Evolutionary conservation across 371 early-diverging fungal genomes (phyloP), one percentile per base, ranked within the genome.

Genomic region (Mortierella sp.): DNA sequence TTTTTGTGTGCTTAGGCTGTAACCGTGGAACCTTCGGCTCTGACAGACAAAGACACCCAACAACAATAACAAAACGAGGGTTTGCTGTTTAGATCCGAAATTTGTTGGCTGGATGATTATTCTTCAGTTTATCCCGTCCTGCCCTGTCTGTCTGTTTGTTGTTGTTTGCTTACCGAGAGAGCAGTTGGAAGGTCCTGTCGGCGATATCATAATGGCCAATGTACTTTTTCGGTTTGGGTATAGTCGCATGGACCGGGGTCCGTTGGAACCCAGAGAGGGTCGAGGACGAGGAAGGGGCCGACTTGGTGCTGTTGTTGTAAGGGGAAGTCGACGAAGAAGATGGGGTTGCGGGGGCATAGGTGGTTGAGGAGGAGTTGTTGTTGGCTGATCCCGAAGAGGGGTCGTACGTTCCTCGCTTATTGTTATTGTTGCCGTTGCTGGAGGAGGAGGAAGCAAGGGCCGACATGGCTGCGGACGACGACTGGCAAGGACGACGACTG

Each of bases 131-230:
- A 48, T 48, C 48, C 48, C n/a, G 48, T 48, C 48, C n/a, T 48
- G n/a, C n/a, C 48, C 48, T 48, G 48, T 48, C 48, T 48, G 4
- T 47, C 48, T 37, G 41, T 69, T 31, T 53, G 45, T 29, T 3
- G n/a, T 13, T n/a, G 4, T 48, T 41, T 41, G 22, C 48, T 72
- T 78, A 82, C 83, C 79, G 64, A 34, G 83, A 82, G 31, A 82
- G 83, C 39, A 82, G 70, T 48, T 82, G 83, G 43, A 82, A 82
- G 31, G 83, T 82, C 43, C 78, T 71, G 64, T 82, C 83, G 3
- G 83, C 83, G 75, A 82, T 82, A 68, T 82, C 83, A 37, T 82
- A 82, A 70, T 82, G 83, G 37, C 83, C 83, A 45, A 82, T 72
- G 53, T 78, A 82, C 71, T 74, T 74, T 70, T 58, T 82, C 10